Base-by-base conservation (phyloP, 495 filamentous ascomycete genomes). In the Bacidia rubella region DNA sequence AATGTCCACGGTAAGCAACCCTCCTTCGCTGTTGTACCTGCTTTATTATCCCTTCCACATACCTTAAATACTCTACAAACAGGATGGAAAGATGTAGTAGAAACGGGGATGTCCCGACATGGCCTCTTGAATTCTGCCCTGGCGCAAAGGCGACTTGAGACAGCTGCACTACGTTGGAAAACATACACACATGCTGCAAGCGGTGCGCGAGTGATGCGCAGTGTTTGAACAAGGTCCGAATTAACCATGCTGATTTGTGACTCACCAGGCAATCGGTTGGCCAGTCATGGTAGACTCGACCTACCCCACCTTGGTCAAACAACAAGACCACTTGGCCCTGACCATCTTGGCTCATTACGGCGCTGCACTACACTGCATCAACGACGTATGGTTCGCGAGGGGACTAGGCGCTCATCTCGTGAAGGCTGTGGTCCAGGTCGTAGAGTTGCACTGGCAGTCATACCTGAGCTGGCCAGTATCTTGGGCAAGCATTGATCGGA, bases 331-430 rank as follows among this genome's bases (percentile, higher is more conserved):
- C 7, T 40, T 62, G 35, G 63, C 68, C 1, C 41, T 75, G 9
- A 59, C 68, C 1, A 55, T 75, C 0, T 51, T 74, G 21, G 66
- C 67, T 2, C 58, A 72, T 43, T 75, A 67, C 61, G 66, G 63
- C 44, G 64, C 71, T 1, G 47, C 72, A 11, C 47, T 72, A 24
- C 57, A 59, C 42, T 63, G 62, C 44, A 71, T 68, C 64, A 51
- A 62, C 2, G 55, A 56, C 3, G 49, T 55, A 0, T 72, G 68
- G 70, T 66, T 68, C 51, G 66, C 69, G 61, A 23, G 54, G 7
- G 68, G 63, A 1, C 70, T 70, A 67, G 64, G 67, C 45, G 53
- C 50, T 22, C 66, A 68, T 64, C 64, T 74, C n/a, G 40, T 72
- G 0, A 23, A 12, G 11, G 66, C 65, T 19, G 60, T 71, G 48